Percentiles rank a stretch among this genome's conserved stretches.
Conservation (phyloP, 1,284 basidiomycete genomes). For the Leccinum pachyderme region DNA sequence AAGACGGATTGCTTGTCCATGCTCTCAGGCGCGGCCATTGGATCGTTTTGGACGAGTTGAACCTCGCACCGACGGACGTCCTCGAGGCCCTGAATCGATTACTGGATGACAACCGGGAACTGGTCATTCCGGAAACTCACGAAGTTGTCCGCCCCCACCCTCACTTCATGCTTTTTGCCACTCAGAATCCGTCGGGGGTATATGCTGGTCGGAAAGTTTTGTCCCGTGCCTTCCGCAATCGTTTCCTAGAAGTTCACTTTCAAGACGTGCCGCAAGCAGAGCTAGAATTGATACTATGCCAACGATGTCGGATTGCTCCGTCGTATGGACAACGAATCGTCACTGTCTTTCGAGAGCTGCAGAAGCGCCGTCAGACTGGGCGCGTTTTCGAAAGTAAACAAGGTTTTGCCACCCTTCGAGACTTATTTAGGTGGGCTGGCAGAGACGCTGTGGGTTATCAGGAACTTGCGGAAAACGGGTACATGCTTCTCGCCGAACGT, state of each 20-base stretch:
- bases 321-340: slow-evolving; percentile 93
- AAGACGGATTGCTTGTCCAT: slow-evolving; percentile 91
- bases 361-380: slow-evolving; percentile 86
- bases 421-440: slow-evolving; percentile 96
- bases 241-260: slow-evolving; percentile 99
- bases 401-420: slow-evolving; percentile 94
- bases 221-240: slow-evolving; percentile 95
- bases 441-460: slow-evolving; percentile 88
- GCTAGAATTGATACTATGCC: slow-evolving; percentile 89
- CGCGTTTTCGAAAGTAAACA: slow-evolving; percentile 98
- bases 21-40: slow-evolving; percentile 93
- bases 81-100: slow-evolving; percentile 96
- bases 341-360: slow-evolving; percentile 89
- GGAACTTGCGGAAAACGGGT: slow-evolving; percentile 93
- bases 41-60: slow-evolving; percentile 98
- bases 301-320: slow-evolving; percentile 87
- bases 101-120: slow-evolving; percentile 96
- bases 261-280: slow-evolving; percentile 95
- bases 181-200: slow-evolving; percentile 97
- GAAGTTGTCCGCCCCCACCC: slow-evolving; percentile 94
- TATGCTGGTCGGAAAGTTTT: slow-evolving; percentile 96
- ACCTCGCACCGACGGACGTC: slow-evolving; percentile 97
- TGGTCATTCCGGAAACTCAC: slow-evolving; percentile 95
- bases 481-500: slow-evolving; percentile 96
- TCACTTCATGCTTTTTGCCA: slow-evolving; percentile 97